Evolutionary conservation across 1,284 basidiomycete genomes (phyloP), one percentile per base, ranked within the genome.

Genomic region (Rhodotorula sp.): DNA sequence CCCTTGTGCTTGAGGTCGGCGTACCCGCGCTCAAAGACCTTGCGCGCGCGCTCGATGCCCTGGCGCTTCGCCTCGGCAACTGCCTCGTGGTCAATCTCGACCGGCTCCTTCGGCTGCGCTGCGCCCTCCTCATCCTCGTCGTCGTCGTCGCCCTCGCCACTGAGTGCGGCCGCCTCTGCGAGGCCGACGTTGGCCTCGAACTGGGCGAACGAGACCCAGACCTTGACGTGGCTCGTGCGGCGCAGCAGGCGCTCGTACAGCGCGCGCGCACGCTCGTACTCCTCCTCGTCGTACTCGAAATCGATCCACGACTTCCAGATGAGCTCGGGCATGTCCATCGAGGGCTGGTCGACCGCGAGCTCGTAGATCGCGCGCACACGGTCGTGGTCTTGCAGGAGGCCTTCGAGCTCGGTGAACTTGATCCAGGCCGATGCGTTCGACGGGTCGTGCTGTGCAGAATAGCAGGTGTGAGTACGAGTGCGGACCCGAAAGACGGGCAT

Each of bases 321-420:
- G 48, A 80, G 86, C 82, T 99, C 97, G 4, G 97, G 97, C 93
- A 98, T 98, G 68, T 97, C 94, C 54, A 99, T 85, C n/a, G 89
- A 88, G 0, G 86, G 82, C 79, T 99, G 97, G 5, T 90, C 85
- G n/a, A 96, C 88, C 5, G 92, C 97, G 52, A 99, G 88, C 82
- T 99, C 95, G 82, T 93, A 99, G 79, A 99, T 94, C 5, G 89
- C 95, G 21, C 97, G 90, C 4, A 94, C 92, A 59, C 97, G 93
- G 42, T 89, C 85, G 80, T 91, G 90, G 82, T 99, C 97, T 81
- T 93, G 92, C 1, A 99, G 86, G 66, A 92, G 91, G 0, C 89
- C 88, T 83, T 99, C 97, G 53, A 99, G 88, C 80, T 97, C 94
- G 17, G 96, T 93, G 82, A 91, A 99, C 81, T 92, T 91, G 82